Percentiles rank a stretch among this genome's conserved stretches.
Evolutionary conservation across 2,329 filamentous ascomycete species (phyloP).

Genomic region (Berkeleyomyces rouxiae): DNA sequence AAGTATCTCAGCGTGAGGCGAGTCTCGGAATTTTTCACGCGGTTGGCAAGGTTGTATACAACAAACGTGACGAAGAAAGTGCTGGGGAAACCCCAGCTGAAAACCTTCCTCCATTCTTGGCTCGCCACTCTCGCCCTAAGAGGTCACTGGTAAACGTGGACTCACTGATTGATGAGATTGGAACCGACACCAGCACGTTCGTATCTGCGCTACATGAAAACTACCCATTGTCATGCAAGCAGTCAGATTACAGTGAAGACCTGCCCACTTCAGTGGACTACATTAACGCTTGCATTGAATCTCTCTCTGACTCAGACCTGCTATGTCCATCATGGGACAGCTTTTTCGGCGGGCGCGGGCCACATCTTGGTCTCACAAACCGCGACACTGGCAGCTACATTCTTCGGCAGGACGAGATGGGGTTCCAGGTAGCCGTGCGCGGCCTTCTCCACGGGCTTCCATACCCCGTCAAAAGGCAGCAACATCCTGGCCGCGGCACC

Average conservation of each 20-base stretch:
- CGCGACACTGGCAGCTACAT: conserved; percentile 51
- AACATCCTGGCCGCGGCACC: conserved; percentile 6
- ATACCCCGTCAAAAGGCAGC: conserved; percentile 57
- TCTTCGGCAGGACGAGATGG: conserved; percentile 82
- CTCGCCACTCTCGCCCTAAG: conserved; percentile 40
- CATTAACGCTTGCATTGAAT: conserved; percentile 70
- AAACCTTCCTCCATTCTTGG: conserved; percentile 41
- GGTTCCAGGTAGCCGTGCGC: conserved; percentile 77
- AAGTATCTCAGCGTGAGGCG: conserved; percentile 74
- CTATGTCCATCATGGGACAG: conserved; percentile 57
- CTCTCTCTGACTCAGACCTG: conserved; percentile 74
- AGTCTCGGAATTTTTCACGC: conserved; percentile 92
- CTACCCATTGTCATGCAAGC: conserved; percentile 68
- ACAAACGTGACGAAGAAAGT: conserved; percentile 46
- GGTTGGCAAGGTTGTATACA: conserved; percentile 89
- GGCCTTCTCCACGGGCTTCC: conserved; percentile 76
- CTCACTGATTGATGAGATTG: conserved; percentile 75
- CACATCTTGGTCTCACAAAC: conserved; percentile 26
- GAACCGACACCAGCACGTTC: conserved; percentile 82
- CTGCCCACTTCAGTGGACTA: conserved; percentile 46
- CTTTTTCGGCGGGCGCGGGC: conserved; percentile 40
- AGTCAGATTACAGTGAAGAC: conserved; percentile 27
- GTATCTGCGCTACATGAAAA: conserved; percentile 87
- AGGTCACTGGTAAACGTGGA: conserved; percentile 52
- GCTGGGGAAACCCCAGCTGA: conserved; percentile 23